Evolutionary conservation across 257 asterid genomes (phyloP), one percentile per base, ranked within the genome.

Genomic region (Gentiana dahurica): DNA sequence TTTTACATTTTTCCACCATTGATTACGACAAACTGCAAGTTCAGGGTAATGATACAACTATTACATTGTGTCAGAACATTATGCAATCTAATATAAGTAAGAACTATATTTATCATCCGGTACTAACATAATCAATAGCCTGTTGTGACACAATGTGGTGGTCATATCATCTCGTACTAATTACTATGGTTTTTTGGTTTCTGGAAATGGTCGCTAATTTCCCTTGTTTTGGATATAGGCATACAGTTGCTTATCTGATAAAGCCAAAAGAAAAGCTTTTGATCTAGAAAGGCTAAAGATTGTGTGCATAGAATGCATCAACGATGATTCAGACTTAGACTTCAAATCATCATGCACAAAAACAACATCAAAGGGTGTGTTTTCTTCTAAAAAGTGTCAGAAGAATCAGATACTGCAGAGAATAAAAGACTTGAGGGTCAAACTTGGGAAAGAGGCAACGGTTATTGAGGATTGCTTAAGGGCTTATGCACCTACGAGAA

Each of bases 391-490:
- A 41, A 36, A 59, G 49, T 47, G 50, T 6, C 73, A 62, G 71
- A 43, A 43, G 4, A 58, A 55, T 12, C 49, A 63, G 32, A 54
- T 69, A 41, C 48, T 63, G 7, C 69, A 55, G n/a, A 73, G 72
- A 36, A 49, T 78, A 53, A 78, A 66, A 35, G 82, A 77, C 36
- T 77, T 85, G 12, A 75, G 76, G 24, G 61, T 58, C 39, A 85
- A 74, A 58, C 73, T 82, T 51, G 65, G 6, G 13, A 72, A 78
- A 49, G 91, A 85, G 41, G 86, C 82, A 24, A 24, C 49, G 39
- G 68, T 82, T 57, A 87, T 85, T 34, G 75, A 75, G 12, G 82
- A 76, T 47, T 87, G 96, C 51, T 54, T 82, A 71, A 60, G 59
- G 55, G 61, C 72, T 2, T 81, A 81, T 69, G 70, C 79, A 56